phyloP scores from a whole-genome alignment of 106 monocot genomes.

The Amphibolis antarctica region DNA sequence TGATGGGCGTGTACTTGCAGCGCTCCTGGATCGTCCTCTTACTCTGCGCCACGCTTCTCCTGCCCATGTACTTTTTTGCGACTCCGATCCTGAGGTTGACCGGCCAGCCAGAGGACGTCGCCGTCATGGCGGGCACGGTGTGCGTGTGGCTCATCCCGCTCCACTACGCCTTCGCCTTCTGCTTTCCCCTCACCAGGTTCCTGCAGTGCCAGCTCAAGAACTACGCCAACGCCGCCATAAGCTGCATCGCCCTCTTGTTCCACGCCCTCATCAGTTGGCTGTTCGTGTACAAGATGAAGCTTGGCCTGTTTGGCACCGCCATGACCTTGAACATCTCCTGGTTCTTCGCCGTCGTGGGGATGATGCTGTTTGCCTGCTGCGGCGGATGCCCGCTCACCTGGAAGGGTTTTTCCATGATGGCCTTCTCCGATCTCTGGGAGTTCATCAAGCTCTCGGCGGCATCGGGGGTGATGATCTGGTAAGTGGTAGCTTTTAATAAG shows the following conservation, averaged over 20 bases:
- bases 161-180: constrained; percentile 9
- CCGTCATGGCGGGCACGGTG: background rate
- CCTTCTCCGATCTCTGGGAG: constrained; percentile 4
- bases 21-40: constrained; percentile 17
- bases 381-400: constrained; percentile 7
- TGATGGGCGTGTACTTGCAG: constrained; percentile 16
- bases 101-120: constrained; percentile 8
- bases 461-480: constrained; percentile 12
- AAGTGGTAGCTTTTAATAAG: too few species aligned
- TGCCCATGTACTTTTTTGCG: constrained; percentile 21
- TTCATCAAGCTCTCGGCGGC: constrained; percentile 16
- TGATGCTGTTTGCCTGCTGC: background rate
- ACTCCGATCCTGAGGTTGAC: constrained; percentile 8
- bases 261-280: constrained; percentile 8
- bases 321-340: constrained; percentile 8
- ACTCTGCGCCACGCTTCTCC: background rate
- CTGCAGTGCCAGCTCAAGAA: constrained; percentile 11
- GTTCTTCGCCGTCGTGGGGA: background rate
- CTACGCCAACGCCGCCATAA: background rate
- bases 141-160: constrained; percentile 1
- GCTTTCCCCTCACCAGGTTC: constrained; percentile 8
- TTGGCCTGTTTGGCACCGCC: constrained; percentile 6
- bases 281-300: constrained; percentile 2
- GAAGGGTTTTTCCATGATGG: constrained; percentile 6
- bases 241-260: background rate